phyloP scores from a whole-genome alignment of 108 stramenopile species.

The Cyclotella cryptica region DNA sequence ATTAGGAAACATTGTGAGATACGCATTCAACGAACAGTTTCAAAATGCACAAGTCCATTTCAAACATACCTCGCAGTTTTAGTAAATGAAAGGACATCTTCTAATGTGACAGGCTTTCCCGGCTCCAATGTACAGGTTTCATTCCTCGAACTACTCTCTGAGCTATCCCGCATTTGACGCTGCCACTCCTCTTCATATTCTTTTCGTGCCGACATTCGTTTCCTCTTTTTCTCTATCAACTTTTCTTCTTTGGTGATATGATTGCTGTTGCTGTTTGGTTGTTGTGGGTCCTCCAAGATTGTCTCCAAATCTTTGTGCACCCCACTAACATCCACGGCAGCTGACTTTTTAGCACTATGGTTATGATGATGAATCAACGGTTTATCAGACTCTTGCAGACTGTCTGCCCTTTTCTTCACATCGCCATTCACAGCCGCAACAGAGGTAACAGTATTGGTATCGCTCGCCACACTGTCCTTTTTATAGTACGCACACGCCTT shows the following conservation, averaged over 20 bases:
- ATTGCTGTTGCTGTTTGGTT: neutral
- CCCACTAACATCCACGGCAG: neutral
- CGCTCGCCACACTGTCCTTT: slow-evolving; percentile 14
- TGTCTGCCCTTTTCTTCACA: neutral
- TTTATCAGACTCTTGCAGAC: neutral
- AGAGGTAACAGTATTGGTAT: neutral
- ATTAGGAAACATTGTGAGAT: neutral
- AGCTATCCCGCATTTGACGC: slow-evolving; percentile 66
- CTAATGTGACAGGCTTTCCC: slow-evolving; percentile 64
- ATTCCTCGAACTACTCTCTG: slow-evolving; percentile 53
- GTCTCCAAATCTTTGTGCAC: neutral
- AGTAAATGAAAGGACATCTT: slow-evolving; percentile 71
- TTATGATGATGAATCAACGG: slow-evolving; percentile 36
- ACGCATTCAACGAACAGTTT: neutral
- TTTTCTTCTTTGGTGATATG: slow-evolving; percentile 18
- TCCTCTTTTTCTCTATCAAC: slow-evolving; percentile 66
- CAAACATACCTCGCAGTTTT: slow-evolving; percentile 65
- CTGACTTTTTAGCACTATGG: slow-evolving; percentile 9
- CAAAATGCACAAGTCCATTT: neutral
- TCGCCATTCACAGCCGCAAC: neutral
- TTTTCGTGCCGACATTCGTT: slow-evolving; percentile 71
- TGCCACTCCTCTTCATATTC: slow-evolving; percentile 77
- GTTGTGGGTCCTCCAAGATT: neutral
- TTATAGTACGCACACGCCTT: slow-evolving; percentile 3
- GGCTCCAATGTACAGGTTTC: slow-evolving; percentile 52